Conservation (phyloP, 495 filamentous ascomycete genomes). For the Xylaria sp. region DNA sequence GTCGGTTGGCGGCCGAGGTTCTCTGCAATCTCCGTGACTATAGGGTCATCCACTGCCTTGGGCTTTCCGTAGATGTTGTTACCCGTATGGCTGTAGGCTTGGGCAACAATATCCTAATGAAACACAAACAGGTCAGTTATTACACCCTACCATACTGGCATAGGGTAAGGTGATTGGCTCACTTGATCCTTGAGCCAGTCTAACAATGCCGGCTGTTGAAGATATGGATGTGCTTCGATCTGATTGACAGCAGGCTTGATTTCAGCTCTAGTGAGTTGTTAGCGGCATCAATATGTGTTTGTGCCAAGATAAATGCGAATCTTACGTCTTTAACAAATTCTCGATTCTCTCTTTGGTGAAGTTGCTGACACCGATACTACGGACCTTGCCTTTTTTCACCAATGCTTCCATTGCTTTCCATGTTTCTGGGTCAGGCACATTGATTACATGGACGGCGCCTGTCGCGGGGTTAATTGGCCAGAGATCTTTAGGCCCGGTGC, state of each 20-base stretch:
- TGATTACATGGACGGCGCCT: conserved; percentile 34
- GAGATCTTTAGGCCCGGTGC: conserved; percentile 28
- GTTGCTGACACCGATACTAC: conserved; percentile 63
- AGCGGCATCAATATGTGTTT: neutral
- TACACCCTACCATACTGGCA: neutral
- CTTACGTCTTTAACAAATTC: conserved; percentile 42
- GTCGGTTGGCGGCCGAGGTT: conserved; percentile 53
- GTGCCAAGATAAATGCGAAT: conserved; percentile 1
- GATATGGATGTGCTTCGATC: conserved; percentile 67
- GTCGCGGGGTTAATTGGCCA: conserved; percentile 41
- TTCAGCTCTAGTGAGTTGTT: neutral
- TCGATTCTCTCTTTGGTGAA: conserved; percentile 57
- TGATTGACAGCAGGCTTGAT: conserved; percentile 65
- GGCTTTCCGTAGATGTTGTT: conserved; percentile 60
- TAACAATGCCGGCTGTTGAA: conserved; percentile 59
- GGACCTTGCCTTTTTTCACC: conserved; percentile 54
- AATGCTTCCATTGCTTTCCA: conserved; percentile 60
- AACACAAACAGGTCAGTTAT: conserved; percentile 12
- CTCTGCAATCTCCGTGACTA: conserved; percentile 51
- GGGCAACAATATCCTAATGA: conserved; percentile 54
- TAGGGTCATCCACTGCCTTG: conserved; percentile 51
- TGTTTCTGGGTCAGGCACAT: conserved; percentile 39
- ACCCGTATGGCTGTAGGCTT: conserved; percentile 67
- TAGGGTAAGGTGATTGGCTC: neutral
- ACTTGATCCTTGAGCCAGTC: conserved; percentile 55